Base-by-base conservation (phyloP, 129 eudicot species). In the Gnaphalium uliginosum region DNA sequence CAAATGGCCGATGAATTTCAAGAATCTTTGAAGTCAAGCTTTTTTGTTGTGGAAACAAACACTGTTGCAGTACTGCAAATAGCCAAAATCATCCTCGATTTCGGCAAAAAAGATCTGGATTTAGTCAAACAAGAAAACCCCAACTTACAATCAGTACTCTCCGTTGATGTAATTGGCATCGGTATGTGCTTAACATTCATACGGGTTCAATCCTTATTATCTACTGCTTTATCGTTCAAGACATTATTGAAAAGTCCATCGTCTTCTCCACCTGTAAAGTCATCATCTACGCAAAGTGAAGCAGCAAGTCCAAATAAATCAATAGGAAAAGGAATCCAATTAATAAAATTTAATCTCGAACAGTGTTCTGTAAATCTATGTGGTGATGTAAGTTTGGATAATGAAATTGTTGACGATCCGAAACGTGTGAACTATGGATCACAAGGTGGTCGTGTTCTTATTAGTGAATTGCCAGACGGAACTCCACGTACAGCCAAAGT, bases 401-500 rank as follows among this genome's bases (percentile, higher is more conserved):
- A 81, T 78, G 84, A 81, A 50, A 79, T 73, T 62, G 72, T 86
- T 51, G 89, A 85, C 14, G 98, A 93, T 69, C 96, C 96, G 21
- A 93, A 93, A 76, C 87, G 90, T 61, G 96, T 88, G 50, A 93
- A 93, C 78, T 93, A 90, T 59, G 98, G 98, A 77, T 90, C 98
- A 15, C 96, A 93, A 83, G 98, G 96, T 67, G 98, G 98, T 51
- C 87, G 88, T 66, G 80, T 89, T 78, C 56, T 86, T 67, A 77
- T 93, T 56, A 81, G 68, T 78, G 81, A 66, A 29, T 90, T 87
- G 76, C 84, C 86, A 39, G 98, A 93, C 78, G 92, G 95, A 58
- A 84, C 87, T 32, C 84, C 66, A 48, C 93, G 96, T 51, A 84
- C 88, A 74, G 98, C 98, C 73, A 74, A 85, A 79, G 85, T 93